A percentile compares a stretch with the other conserved stretches of the same genome.
phyloP scores from a whole-genome alignment of 768 basidiomycete genomes.

The Zangia roseola region DNA sequence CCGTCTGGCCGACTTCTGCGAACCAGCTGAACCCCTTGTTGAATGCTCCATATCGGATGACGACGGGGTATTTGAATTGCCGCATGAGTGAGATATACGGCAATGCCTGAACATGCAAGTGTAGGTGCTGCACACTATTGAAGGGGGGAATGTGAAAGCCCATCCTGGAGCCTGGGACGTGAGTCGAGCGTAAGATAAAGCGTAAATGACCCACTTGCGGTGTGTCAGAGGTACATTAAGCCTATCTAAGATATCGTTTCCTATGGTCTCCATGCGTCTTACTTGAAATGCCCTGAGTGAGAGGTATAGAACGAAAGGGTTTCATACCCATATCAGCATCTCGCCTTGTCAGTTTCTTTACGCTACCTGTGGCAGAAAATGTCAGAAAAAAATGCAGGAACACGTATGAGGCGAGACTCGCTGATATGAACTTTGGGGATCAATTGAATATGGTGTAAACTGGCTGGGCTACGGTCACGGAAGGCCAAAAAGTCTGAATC shows the following conservation, averaged over 20 bases:
- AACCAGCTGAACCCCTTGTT: constrained; percentile 78
- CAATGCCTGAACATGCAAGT: constrained; percentile 69
- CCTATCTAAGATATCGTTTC: constrained; percentile 49
- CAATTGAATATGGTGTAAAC: constrained; percentile 48
- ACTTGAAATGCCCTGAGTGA: constrained; percentile 37
- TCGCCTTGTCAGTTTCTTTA: constrained; percentile 42
- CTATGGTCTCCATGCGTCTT: constrained; percentile 47
- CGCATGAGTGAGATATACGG: constrained; percentile 51
- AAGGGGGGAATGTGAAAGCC: constrained; percentile 85
- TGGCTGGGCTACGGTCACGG: constrained; percentile 48
- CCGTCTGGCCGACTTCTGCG: constrained; percentile 57
- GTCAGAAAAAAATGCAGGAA: not conserved
- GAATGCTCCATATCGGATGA: constrained; percentile 36
- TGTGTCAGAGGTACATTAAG: constrained; percentile 39
- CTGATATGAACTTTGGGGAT: constrained; percentile 54
- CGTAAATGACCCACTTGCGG: constrained; percentile 42
- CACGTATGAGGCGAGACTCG: constrained; percentile 18
- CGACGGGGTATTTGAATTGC: constrained; percentile 49
- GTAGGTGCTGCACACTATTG: constrained; percentile 69
- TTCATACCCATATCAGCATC: constrained; percentile 53
- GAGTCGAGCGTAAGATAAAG: not conserved
- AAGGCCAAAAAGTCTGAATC: constrained; percentile 52
- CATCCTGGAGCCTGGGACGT: constrained; percentile 43
- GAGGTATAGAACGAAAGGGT: constrained; percentile 10
- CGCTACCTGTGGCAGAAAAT: constrained; percentile 43